phyloP scores from a whole-genome alignment of 2,329 filamentous ascomycete genomes.

The Metarhizium guizhouense region DNA sequence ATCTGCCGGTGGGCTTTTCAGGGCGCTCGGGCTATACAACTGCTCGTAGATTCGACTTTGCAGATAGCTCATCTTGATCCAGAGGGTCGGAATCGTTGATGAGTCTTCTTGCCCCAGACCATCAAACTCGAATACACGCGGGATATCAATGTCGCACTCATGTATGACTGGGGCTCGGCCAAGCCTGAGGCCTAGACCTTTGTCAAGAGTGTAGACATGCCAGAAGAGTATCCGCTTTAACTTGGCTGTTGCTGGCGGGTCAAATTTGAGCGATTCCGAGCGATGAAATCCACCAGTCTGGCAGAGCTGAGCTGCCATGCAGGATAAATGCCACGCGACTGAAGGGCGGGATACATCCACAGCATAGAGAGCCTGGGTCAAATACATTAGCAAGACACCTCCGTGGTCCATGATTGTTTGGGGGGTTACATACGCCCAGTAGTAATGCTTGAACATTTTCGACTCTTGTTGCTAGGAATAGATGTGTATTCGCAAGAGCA shows the following conservation, averaged over 20 bases:
- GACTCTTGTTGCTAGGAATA: constrained; percentile 45
- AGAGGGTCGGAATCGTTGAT: constrained; percentile 36
- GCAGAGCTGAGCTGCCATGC: constrained; percentile 49
- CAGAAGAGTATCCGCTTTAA: constrained; percentile 37
- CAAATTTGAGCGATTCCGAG: constrained; percentile 22
- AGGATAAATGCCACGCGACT: constrained; percentile 54
- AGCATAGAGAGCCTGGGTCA: constrained; percentile 45
- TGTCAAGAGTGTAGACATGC: constrained; percentile 49
- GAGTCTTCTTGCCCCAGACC: constrained; percentile 22
- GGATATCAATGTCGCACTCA: constrained; percentile 50
- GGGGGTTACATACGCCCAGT: constrained; percentile 38
- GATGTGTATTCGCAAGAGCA: constrained; percentile 39
- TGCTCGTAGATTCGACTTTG: constrained; percentile 51
- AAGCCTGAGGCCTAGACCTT: constrained; percentile 47
- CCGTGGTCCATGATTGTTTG: neutral
- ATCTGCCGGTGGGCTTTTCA: constrained; percentile 29
- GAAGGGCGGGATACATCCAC: constrained; percentile 54
- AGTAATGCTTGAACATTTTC: constrained; percentile 49
- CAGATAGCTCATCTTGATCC: constrained; percentile 46
- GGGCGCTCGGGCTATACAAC: constrained; percentile 41
- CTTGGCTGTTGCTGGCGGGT: constrained; percentile 21
- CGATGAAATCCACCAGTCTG: constrained; percentile 55
- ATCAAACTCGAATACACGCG: constrained; percentile 33
- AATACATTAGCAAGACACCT: neutral
- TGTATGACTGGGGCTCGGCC: constrained; percentile 50